Base-by-base conservation (phyloP, 352 stramenopile species). In the Phytophthora citrophthora region DNA sequence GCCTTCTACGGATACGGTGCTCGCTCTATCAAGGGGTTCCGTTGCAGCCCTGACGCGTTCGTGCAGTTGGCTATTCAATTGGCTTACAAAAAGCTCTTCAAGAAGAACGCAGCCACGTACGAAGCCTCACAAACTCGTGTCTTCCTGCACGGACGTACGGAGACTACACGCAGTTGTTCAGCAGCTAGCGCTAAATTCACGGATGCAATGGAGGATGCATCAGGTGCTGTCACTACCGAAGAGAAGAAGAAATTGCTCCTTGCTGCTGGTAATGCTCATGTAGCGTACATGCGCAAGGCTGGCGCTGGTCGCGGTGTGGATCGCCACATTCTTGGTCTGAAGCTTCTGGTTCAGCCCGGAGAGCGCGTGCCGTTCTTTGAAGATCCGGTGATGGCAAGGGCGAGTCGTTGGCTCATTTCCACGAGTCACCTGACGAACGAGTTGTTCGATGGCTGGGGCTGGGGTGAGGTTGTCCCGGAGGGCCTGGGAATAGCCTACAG, bases 11-110 rank as follows among this genome's bases (percentile, higher is more conserved):
- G 88, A 45, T 98, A 96, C 68, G 94, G 95, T 43, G 89, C 81
- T 29, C 77, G 78, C 31, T 72, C 76, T 7, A 97, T 98, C 59
- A 98, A 98, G 79, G 76, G 63, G 8, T 95, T 92, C 55, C 82
- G 84, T 23, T 93, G 90, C 64, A 97, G 88, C 41, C 96, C 97
- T 5, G 97, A 99, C 77, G 94, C 93, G 9, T 99, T 97, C 66
- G 91, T 97, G 51, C 97, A 99, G 79, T 76, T 98, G 26, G 93
- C 94, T 32, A 98, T 99, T 59, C 97, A 99, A 64, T 69, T 99
- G 24, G 97, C 94, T 68, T 90, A 88, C 72, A 80, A 83, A 45
- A 91, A 90, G 70, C 76, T 91, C 15, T 88, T 88, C 58, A 69
- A 75, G 20, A 77, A 70, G 38, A 81, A 85, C 47, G 82, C 57